These are phyloP conservation scores for Phytophthora citrophthora DNA, from an alignment of 352 stramenopile genomes.

Conservation along the genomic window DNA sequence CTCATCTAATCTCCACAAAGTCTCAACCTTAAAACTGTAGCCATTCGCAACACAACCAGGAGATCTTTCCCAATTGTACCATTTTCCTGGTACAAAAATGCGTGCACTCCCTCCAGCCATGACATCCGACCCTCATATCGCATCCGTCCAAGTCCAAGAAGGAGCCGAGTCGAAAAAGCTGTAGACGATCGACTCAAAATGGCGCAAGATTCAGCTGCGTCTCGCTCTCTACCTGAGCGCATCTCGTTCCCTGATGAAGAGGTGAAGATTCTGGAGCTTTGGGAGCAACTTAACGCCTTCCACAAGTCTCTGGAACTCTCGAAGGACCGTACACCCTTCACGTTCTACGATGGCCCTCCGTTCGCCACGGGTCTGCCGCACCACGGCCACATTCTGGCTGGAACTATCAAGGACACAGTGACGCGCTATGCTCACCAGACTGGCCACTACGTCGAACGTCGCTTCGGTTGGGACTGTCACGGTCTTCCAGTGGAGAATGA, in stretches of 20 bases:
- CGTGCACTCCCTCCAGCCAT: constrained; percentile 9
- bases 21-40: constrained; percentile 3
- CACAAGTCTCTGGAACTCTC: constrained; percentile 92
- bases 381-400: constrained; percentile 98
- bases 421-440: constrained; percentile 99
- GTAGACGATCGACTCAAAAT: constrained; percentile 8
- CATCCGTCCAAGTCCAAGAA: constrained; percentile 9
- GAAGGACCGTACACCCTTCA: constrained; percentile 96
- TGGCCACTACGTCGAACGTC: constrained; percentile 96
- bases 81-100: constrained; percentile 1
- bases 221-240: constrained; percentile 81
- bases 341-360: constrained; percentile 99
- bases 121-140: constrained; percentile 21
- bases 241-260: constrained; percentile 89
- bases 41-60: constrained; percentile 8
- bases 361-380: constrained; percentile 99
- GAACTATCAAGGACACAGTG: constrained; percentile 99
- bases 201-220: constrained; percentile 39
- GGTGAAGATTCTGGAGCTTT: constrained; percentile 75
- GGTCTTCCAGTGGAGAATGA: constrained; percentile 99
- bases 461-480: constrained; percentile 99
- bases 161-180: neutral
- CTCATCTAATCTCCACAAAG: constrained; percentile 1
- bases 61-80: constrained; percentile 19
- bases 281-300: constrained; percentile 91